Conservation (phyloP, 106 monocot genomes). For the Dendrobium catenatum region DNA sequence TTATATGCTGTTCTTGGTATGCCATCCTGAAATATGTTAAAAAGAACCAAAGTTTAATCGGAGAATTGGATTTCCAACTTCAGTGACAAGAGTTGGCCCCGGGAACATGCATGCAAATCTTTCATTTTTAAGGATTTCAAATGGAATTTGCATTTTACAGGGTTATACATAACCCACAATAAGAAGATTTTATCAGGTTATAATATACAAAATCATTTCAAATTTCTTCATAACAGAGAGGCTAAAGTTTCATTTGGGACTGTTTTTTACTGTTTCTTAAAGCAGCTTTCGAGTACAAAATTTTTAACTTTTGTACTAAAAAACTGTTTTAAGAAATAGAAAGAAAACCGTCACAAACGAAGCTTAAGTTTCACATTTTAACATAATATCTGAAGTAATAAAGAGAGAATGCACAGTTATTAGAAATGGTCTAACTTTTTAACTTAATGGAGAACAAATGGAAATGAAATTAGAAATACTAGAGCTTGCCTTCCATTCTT, state of each 20-base stretch:
- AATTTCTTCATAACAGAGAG: neutral
- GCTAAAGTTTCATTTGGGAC: too few species aligned
- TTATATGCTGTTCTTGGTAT: constrained; percentile 92
- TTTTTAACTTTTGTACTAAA: too few species aligned
- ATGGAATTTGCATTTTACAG: neutral
- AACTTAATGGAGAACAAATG: neutral
- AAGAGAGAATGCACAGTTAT: neutral
- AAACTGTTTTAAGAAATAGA: too few species aligned
- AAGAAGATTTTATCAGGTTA: neutral
- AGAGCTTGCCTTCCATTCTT: constrained; percentile 92
- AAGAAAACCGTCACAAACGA: too few species aligned
- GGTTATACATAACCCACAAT: neutral
- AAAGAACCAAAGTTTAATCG: neutral
- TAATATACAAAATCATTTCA: neutral
- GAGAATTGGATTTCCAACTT: neutral
- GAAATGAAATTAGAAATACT: constrained; percentile 3
- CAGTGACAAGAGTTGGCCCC: neutral
- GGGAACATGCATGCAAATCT: neutral
- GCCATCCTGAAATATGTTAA: constrained; percentile 60
- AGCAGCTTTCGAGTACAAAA: too few species aligned
- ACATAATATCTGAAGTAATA: neutral
- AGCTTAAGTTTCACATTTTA: neutral
- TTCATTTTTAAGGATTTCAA: neutral
- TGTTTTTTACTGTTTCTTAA: too few species aligned
- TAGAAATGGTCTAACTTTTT: neutral